A percentile compares a stretch with the other conserved stretches of the same genome.
Evolutionary conservation across 2,329 filamentous ascomycete genomes (phyloP).

Genomic region (Passalora sequoiae): DNA sequence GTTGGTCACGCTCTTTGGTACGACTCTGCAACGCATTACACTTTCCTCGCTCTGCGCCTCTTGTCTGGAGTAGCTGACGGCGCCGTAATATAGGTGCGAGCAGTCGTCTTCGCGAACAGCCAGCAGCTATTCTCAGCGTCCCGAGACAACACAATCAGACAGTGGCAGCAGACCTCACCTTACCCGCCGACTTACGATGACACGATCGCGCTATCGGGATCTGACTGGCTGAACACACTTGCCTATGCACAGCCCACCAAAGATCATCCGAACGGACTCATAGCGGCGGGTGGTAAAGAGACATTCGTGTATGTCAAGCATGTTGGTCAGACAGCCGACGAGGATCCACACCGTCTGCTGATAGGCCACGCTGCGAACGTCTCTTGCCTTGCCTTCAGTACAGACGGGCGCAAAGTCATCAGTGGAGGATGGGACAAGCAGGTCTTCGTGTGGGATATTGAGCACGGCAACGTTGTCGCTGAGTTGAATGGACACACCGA

Average conservation of each 20-base stretch:
- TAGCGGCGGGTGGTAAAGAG: constrained; percentile 85
- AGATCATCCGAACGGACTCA: constrained; percentile 68
- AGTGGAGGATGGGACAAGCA: constrained; percentile 93
- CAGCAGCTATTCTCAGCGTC: constrained; percentile 77
- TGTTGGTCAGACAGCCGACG: constrained; percentile 59
- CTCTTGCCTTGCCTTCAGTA: constrained; percentile 75
- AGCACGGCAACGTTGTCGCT: constrained; percentile 73
- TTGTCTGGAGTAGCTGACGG: constrained; percentile 17
- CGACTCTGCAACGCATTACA: no score
- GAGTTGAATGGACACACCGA: constrained; percentile 71
- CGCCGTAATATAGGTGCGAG: constrained; percentile 64
- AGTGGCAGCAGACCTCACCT: constrained; percentile 68
- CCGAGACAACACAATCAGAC: constrained; percentile 80
- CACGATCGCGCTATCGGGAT: constrained; percentile 71
- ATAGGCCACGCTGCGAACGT: constrained; percentile 84
- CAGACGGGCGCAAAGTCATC: constrained; percentile 67
- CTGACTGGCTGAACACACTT: constrained; percentile 82
- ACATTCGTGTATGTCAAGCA: constrained; percentile 86
- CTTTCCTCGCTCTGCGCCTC: background rate
- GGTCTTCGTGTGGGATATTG: constrained; percentile 79
- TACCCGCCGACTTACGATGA: constrained; percentile 68
- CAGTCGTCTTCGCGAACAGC: constrained; percentile 69
- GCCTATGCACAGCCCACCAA: constrained; percentile 67
- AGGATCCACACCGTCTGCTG: constrained; percentile 79
- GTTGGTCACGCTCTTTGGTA: background rate